Conservation (phyloP, 352 stramenopile species). For the Phytopythium chamaehyphon region DNA sequence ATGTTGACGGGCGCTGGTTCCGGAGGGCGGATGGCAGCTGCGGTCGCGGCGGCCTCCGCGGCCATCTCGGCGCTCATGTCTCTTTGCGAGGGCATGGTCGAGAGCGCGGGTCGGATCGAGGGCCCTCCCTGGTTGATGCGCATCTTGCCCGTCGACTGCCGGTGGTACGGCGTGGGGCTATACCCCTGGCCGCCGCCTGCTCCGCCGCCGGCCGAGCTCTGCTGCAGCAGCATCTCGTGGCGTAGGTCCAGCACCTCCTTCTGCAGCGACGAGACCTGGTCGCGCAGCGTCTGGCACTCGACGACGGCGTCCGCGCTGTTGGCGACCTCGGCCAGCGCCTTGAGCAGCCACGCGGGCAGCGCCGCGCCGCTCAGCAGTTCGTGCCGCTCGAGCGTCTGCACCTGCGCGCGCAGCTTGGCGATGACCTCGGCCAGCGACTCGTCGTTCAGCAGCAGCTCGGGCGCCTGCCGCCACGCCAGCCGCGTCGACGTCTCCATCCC, state of each 20-base stretch:
- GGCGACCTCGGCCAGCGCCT: conserved; percentile 71
- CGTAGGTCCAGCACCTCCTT: conserved; percentile 78
- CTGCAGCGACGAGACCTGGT: conserved; percentile 72
- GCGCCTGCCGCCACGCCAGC: conserved; percentile 57
- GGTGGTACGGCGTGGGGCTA: conserved; percentile 54
- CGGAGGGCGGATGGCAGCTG: background rate
- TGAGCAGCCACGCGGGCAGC: conserved; percentile 65
- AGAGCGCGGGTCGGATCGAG: conserved; percentile 6
- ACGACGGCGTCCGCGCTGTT: conserved; percentile 78
- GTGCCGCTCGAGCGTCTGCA: conserved; percentile 71
- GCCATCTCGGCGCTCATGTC: conserved; percentile 25
- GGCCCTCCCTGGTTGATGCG: conserved; percentile 12
- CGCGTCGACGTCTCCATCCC: conserved; percentile 37
- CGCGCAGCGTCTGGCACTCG: conserved; percentile 68
- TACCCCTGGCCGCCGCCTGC: conserved; percentile 13
- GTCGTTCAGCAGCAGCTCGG: conserved; percentile 76
- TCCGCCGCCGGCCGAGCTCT: conserved; percentile 23
- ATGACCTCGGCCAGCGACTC: conserved; percentile 78
- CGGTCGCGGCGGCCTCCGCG: background rate
- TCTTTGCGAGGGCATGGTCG: conserved; percentile 13
- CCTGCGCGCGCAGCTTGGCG: conserved; percentile 53
- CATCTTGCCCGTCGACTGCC: conserved; percentile 35
- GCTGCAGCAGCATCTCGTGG: conserved; percentile 69
- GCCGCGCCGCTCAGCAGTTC: conserved; percentile 67
- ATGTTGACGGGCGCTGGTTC: conserved; percentile 14